Conservation (phyloP, 805 yeast genomes). For the Candida railenensis region DNA sequence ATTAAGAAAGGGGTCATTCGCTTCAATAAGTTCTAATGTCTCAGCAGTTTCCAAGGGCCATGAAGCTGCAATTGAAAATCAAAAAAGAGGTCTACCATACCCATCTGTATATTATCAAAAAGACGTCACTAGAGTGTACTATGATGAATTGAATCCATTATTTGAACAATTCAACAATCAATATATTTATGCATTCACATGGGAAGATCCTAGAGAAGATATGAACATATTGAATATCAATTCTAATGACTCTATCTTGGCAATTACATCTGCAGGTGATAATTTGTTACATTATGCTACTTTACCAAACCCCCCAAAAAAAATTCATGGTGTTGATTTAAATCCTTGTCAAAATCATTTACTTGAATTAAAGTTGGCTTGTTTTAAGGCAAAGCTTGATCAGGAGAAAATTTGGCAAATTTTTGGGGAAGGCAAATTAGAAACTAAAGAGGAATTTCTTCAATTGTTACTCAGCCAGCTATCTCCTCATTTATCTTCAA, state of each 20-base stretch:
- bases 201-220: conserved; percentile 91
- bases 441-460: conserved; percentile 45
- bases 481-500: conserved; percentile 71
- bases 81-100: conserved; percentile 65
- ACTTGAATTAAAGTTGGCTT: conserved; percentile 74
- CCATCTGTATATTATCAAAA: conserved; percentile 80
- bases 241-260: conserved; percentile 69
- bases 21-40: conserved; percentile 18
- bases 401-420: conserved; percentile 68
- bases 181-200: conserved; percentile 83
- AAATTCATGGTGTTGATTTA: conserved; percentile 82
- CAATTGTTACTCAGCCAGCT: conserved; percentile 49
- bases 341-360: conserved; percentile 83
- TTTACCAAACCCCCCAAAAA: conserved; percentile 67
- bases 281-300: conserved; percentile 73
- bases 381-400: conserved; percentile 51
- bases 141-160: conserved; percentile 66
- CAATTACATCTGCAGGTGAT: conserved; percentile 87
- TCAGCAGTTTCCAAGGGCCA: conserved; percentile 60
- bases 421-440: conserved; percentile 73
- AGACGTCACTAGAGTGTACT: conserved; percentile 77
- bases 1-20: background rate
- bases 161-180: conserved; percentile 74
- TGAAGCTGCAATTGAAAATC: conserved; percentile 68
- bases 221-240: conserved; percentile 59